Evolutionary conservation across 345 rosid species (phyloP).

Genomic region (Corchorus capsularis): DNA sequence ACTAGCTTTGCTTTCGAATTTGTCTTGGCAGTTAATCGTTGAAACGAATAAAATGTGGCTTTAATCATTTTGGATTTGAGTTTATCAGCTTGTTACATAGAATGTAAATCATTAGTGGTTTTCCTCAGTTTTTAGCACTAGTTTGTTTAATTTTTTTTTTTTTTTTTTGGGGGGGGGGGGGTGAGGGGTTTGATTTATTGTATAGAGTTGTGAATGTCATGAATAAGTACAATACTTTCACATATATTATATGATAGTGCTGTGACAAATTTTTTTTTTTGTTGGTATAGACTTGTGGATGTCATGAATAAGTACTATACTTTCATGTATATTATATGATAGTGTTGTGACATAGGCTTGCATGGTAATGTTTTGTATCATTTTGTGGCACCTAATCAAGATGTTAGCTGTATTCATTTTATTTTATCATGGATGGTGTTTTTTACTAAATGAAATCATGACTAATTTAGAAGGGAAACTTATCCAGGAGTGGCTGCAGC

Average conservation of each 20-base stretch:
- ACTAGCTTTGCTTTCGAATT: neutral
- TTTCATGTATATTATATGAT: neutral
- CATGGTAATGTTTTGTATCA: neutral
- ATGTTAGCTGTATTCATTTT: neutral
- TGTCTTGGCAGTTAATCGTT: neutral
- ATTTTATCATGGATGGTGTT: neutral
- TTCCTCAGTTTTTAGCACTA: neutral
- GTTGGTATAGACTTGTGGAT: no score
- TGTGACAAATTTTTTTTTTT: no score
- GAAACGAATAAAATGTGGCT: neutral
- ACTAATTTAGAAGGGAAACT: constrained; percentile 30
- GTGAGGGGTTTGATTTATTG: neutral
- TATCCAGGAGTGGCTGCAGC: constrained; percentile 76
- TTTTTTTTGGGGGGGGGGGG: no score
- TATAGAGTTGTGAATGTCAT: neutral
- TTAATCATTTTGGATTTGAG: neutral
- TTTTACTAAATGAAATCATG: constrained; percentile 12
- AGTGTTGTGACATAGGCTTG: neutral
- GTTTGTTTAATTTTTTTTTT: neutral
- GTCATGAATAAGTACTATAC: no score
- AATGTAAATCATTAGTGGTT: neutral
- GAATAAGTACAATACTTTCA: neutral
- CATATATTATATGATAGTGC: neutral
- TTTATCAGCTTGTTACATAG: neutral
- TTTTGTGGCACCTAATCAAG: neutral